phyloP scores from a whole-genome alignment of 192 early-diverging fungal species.

The Mortierella claussenii region DNA sequence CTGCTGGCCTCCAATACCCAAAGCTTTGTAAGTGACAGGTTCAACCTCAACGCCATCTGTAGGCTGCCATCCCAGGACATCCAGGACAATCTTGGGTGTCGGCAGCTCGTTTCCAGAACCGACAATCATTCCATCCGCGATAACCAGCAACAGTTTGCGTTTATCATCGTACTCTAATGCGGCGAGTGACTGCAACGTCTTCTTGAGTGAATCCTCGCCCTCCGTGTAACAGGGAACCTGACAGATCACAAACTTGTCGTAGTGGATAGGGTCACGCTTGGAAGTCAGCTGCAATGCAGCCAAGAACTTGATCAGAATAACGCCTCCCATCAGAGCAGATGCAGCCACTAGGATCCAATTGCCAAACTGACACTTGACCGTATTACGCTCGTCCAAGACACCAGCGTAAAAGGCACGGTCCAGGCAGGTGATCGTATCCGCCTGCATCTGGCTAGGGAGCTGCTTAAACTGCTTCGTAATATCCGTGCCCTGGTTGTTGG shows the following conservation, averaged over 20 bases:
- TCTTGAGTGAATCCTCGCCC: constrained; percentile 77
- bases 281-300: constrained; percentile 79
- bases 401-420: constrained; percentile 75
- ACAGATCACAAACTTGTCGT: constrained; percentile 83
- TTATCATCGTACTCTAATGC: constrained; percentile 81
- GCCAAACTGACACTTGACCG: constrained; percentile 64
- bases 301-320: constrained; percentile 79
- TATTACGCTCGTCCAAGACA: constrained; percentile 69
- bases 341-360: constrained; percentile 74
- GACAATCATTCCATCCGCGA: constrained; percentile 86
- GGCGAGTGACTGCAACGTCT: constrained; percentile 80
- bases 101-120: constrained; percentile 84
- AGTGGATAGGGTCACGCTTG: constrained; percentile 70
- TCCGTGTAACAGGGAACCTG: constrained; percentile 89
- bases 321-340: constrained; percentile 73
- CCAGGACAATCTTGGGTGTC: constrained; percentile 84
- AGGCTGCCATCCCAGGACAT: constrained; percentile 72
- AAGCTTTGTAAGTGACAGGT: constrained; percentile 76
- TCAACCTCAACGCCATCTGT: constrained; percentile 65
- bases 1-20: constrained; percentile 83
- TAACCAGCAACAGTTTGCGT: constrained; percentile 80
- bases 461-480: constrained; percentile 57
- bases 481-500: constrained; percentile 58
- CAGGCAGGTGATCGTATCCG: constrained; percentile 63
- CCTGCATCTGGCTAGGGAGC: constrained; percentile 26